Evolutionary conservation across 2,329 filamentous ascomycete species (phyloP).

Genomic region (Cercospora berteroae): DNA sequence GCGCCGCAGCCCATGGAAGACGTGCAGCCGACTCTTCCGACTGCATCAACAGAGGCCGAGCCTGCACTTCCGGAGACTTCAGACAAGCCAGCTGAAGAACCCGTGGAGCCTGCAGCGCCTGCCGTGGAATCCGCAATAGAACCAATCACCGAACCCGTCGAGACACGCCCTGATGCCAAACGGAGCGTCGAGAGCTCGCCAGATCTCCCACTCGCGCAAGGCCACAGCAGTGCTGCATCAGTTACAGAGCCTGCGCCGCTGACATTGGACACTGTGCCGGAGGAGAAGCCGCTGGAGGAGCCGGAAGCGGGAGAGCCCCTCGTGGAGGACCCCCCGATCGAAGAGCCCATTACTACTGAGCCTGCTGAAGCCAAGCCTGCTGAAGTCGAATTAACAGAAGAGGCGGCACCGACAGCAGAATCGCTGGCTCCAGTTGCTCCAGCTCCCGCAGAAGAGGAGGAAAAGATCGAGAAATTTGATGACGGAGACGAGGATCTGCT

Average conservation of each 20-base stretch:
- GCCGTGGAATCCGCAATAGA: not conserved
- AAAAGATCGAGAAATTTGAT: slow-evolving; percentile 20
- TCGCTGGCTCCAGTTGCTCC: not conserved
- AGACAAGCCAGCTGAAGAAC: not conserved
- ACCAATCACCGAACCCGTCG: not conserved
- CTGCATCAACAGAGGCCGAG: slow-evolving; percentile 13
- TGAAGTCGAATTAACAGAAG: not conserved
- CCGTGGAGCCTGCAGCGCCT: not conserved
- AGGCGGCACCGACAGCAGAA: not conserved
- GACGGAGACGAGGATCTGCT: slow-evolving; percentile 34
- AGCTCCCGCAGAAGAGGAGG: slow-evolving; percentile 5
- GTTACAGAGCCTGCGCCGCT: slow-evolving; percentile 19
- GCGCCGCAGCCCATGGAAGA: slow-evolving; percentile 22
- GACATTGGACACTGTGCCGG: slow-evolving; percentile 10
- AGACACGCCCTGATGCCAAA: not conserved
- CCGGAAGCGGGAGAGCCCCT: not conserved
- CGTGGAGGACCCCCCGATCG: not conserved
- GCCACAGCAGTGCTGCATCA: slow-evolving; percentile 43
- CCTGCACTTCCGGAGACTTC: not conserved
- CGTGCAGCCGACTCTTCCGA: slow-evolving; percentile 10
- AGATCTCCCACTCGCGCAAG: slow-evolving; percentile 43
- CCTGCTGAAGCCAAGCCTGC: not conserved
- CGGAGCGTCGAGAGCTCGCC: slow-evolving; percentile 43
- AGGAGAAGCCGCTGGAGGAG: not conserved
- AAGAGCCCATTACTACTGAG: not conserved